Evolutionary conservation across 768 basidiomycete species (phyloP).

Genomic region (Tylopilus sp.): DNA sequence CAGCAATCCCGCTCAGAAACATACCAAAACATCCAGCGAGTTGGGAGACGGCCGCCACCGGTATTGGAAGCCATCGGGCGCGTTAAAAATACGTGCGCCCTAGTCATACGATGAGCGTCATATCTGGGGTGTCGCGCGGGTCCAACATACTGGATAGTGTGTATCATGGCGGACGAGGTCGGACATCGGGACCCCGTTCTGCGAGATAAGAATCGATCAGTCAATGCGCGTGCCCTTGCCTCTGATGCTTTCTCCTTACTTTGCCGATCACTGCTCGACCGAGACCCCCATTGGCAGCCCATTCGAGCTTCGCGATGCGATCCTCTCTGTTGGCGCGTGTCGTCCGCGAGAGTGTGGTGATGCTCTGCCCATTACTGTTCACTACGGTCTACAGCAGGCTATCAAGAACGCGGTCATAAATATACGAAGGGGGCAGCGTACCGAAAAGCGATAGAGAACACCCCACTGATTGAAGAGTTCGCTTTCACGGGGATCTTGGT

Average conservation of each 20-base stretch:
- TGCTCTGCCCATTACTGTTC: slow-evolving; percentile 58
- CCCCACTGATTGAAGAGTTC: slow-evolving; percentile 80
- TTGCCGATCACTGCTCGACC: slow-evolving; percentile 86
- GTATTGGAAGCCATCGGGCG: slow-evolving; percentile 78
- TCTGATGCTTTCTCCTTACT: slow-evolving; percentile 38
- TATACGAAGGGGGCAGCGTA: slow-evolving; percentile 31
- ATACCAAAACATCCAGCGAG: slow-evolving; percentile 57
- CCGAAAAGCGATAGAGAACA: slow-evolving; percentile 77
- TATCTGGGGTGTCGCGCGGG: slow-evolving; percentile 8
- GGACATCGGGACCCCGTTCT: slow-evolving; percentile 78
- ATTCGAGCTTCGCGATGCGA: slow-evolving; percentile 84
- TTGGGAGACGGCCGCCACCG: slow-evolving; percentile 71
- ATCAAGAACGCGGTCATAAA: slow-evolving; percentile 25
- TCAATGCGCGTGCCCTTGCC: slow-evolving; percentile 12
- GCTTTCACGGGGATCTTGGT: slow-evolving; percentile 81
- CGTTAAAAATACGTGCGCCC: slow-evolving; percentile 71
- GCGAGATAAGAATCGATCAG: slow-evolving; percentile 29
- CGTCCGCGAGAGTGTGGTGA: slow-evolving; percentile 78
- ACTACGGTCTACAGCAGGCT: slow-evolving; percentile 53
- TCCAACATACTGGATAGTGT: slow-evolving; percentile 50
- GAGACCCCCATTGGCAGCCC: slow-evolving; percentile 78
- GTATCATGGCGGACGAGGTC: slow-evolving; percentile 76
- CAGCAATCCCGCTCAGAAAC: slow-evolving; percentile 23
- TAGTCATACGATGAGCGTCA: slow-evolving; percentile 27
- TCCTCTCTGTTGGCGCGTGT: slow-evolving; percentile 85